phyloP scores from a whole-genome alignment of 352 stramenopile species.

The Pythium insidiosum region DNA sequence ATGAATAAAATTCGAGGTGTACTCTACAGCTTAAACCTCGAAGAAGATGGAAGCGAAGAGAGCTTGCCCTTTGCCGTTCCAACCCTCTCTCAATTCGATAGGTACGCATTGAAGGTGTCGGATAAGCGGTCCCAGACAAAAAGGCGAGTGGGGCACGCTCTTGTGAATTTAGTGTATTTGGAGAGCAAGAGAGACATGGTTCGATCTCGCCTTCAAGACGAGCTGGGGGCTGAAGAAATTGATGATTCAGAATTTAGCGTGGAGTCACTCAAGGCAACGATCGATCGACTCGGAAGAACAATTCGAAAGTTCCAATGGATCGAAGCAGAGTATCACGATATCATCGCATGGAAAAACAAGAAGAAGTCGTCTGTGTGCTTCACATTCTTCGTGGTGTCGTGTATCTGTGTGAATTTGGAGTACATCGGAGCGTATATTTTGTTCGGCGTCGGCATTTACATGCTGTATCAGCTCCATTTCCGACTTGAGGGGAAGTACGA shows the following conservation, averaged over 20 bases:
- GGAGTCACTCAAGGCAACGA: conserved; percentile 63
- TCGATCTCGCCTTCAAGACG: conserved; percentile 41
- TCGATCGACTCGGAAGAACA: conserved; percentile 63
- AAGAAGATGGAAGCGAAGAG: too few relatives aligned
- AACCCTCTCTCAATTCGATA: too few relatives aligned
- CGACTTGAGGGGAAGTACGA: conserved; percentile 58
- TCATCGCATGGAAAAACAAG: conserved; percentile 85
- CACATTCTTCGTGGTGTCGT: conserved; percentile 47
- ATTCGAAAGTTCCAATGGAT: conserved; percentile 65
- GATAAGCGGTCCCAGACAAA: too few relatives aligned
- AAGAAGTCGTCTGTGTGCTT: conserved; percentile 69
- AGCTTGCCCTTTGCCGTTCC: too few relatives aligned
- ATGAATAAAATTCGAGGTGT: conserved; percentile 35
- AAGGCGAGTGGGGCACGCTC: too few relatives aligned
- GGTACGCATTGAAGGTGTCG: too few relatives aligned
- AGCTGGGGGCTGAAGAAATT: conserved; percentile 10
- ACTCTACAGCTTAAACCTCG: conserved; percentile 36
- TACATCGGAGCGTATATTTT: conserved; percentile 67
- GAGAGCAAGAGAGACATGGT: conserved; percentile 70
- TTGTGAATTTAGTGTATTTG: conserved; percentile 58
- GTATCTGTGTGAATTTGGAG: conserved; percentile 65
- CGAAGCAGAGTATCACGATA: conserved; percentile 62
- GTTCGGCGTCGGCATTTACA: conserved; percentile 50
- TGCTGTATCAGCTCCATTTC: conserved; percentile 67
- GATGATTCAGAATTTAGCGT: conserved; percentile 78